Base-by-base conservation (phyloP, 345 rosid species). In the Aethionema arabicum region DNA sequence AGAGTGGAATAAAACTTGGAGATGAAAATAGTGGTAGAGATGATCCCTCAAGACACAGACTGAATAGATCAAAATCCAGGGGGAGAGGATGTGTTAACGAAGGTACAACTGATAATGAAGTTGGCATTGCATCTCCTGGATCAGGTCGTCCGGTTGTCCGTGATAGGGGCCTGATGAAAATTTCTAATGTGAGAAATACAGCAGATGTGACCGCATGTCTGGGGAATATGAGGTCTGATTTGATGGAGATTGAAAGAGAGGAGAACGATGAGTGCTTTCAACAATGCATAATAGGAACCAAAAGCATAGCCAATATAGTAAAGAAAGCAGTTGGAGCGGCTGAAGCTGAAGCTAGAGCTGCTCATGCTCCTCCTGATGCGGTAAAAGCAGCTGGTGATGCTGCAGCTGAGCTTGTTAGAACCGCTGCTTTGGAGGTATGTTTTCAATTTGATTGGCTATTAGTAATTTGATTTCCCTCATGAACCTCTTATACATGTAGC, bases 331-430 rank as follows among this genome's bases (percentile, higher is more conserved):
- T 93, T 48, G 77, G 79, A 67, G 87, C 99, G 76, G 99, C 99
- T 66, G 99, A 90, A 74, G 81, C 86, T 11, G 99, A 93, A 86
- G 99, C 99, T 52, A 79, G 84, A 77, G 82, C 86, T 56, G 96
- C 87, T 63, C 79, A 82, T 76, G 97, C 90, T 49, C 90, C 96
- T 49, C 64, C 54, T 29, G 99, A 86, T 69, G 99, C 99, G 47
- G 74, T 85, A 68, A 90, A 77, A 77, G 99, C 99, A 63, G 99
- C 88, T 13, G 85, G 96, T 7, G 95, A 91, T 48, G 85, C 88
- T 49, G 97, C 99, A 50, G 97, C 99, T 66, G 97, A 93, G 78
- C 90, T 85, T 70, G 99, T 93, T 61, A 93, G 83, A 73, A 85
- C 82, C 68, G 92, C 96, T 21, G 97, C 99, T 35, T 56, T 83